Evolutionary conservation across 768 basidiomycete genomes (phyloP).

Genomic region (Butyriboletus loyo): DNA sequence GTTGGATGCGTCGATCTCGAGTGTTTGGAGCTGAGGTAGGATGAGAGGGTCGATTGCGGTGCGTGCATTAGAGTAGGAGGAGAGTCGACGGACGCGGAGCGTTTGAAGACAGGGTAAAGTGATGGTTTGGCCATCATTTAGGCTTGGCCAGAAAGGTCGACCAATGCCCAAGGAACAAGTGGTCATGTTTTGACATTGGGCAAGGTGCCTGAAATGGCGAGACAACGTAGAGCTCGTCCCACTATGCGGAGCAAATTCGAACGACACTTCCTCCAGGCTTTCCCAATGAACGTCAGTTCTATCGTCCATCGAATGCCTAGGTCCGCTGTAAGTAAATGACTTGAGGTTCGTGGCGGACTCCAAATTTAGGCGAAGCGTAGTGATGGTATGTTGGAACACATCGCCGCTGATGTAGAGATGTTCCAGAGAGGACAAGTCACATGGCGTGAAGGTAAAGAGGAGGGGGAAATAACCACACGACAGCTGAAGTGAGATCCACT

Average conservation of each 20-base stretch:
- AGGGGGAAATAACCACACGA: conserved; percentile 10
- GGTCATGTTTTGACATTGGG: conserved; percentile 20
- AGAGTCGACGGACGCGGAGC: conserved; percentile 17
- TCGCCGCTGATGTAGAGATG: conserved; percentile 7
- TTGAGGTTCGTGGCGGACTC: conserved; percentile 10
- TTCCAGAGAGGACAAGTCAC: conserved; percentile 16
- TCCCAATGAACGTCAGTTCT: conserved; percentile 11
- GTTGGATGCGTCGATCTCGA: conserved; percentile 15
- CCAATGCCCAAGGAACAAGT: conserved; percentile 17
- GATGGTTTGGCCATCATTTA: neutral
- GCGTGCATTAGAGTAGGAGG: neutral
- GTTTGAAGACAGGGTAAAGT: conserved; percentile 11
- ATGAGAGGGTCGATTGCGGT: conserved; percentile 8
- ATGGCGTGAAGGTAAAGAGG: conserved; percentile 15
- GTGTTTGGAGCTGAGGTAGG: conserved; percentile 17
- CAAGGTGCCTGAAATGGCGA: conserved; percentile 5
- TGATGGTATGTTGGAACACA: neutral
- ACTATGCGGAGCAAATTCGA: conserved; percentile 5
- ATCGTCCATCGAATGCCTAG: neutral
- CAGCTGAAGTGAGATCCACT: conserved; percentile 9
- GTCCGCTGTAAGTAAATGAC: conserved; percentile 16
- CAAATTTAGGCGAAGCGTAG: conserved; percentile 1
- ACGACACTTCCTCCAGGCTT: conserved; percentile 10
- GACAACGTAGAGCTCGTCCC: conserved; percentile 1
- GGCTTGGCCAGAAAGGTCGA: neutral